A percentile compares a stretch with the other conserved stretches of the same genome.
Conservation (phyloP, 371 early-diverging fungal species). For the Conidiobolus incongruus region DNA sequence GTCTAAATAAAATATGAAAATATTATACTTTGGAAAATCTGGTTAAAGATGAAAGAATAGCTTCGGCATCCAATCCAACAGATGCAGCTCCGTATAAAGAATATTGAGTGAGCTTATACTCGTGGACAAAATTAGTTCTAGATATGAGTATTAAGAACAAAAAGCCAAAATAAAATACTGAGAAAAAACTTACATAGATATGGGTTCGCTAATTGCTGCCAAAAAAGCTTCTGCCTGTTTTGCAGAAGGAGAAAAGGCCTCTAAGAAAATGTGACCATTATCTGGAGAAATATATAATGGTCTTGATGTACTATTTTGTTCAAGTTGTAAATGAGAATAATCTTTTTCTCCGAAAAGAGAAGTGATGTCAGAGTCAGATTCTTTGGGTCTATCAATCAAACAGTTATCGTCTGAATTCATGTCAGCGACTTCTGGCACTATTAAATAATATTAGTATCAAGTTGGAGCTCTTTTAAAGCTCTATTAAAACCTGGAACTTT, state of each 20-base stretch:
- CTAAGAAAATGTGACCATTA: constrained; percentile 85
- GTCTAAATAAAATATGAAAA: not conserved
- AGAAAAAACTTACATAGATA: constrained; percentile 41
- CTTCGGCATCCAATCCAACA: constrained; percentile 91
- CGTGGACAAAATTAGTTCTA: constrained; percentile 92
- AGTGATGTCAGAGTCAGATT: too few relatives aligned
- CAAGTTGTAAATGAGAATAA: constrained; percentile 55
- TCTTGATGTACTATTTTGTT: constrained; percentile 63
- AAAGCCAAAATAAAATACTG: not conserved
- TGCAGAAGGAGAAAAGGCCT: constrained; percentile 90
- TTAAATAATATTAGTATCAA: too few relatives aligned
- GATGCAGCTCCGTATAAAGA: constrained; percentile 98
- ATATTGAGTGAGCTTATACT: constrained; percentile 94
- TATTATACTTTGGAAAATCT: constrained; percentile 59
- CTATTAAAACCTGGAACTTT: too few relatives aligned
- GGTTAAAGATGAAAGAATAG: constrained; percentile 85
- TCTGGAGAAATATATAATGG: constrained; percentile 95
- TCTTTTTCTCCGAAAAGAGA: constrained; percentile 12
- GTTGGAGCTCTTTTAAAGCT: too few relatives aligned
- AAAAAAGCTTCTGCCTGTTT: constrained; percentile 96
- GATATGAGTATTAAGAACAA: not conserved
- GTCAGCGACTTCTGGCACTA: too few relatives aligned
- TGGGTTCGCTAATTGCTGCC: constrained; percentile 97
- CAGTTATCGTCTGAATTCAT: too few relatives aligned
- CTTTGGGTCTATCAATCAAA: too few relatives aligned